Base-by-base conservation (phyloP, 2,329 filamentous ascomycete species). In the Verticillium nubilum region DNA sequence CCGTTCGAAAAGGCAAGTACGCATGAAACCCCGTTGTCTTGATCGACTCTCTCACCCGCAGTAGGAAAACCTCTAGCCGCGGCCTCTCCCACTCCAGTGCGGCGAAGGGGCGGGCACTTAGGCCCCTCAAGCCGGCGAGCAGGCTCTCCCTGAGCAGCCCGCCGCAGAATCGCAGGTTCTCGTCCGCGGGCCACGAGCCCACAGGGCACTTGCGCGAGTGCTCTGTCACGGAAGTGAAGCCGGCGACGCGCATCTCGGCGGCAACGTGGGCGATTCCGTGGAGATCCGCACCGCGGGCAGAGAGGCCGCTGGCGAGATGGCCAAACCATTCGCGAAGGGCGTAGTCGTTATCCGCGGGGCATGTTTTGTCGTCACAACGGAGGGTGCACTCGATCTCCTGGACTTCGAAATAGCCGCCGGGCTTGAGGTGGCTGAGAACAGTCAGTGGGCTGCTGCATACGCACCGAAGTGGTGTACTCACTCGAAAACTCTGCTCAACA, bases 321-420 rank as follows among this genome's bases (percentile, higher is more conserved):
- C 65, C 65, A 27, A 77, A 65, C 61, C 79, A 82, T 65, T 81
- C 79, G 26, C 78, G 74, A 65, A 78, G 74, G 5, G 79, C 78
- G 57, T 79, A 81, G 4, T 76, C 74, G 0, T 73, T 74, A 23
- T 72, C 66, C 17, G 67, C 64, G 1, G 67, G 68, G 47, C 78
- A 76, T 1, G 76, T 74, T 52, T 66, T 55, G 68, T 83, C 80
- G 66, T 83, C 80, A 66, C 75, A 77, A 10, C 70, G 69, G 3
- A 76, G 69, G 13, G 63, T 63, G 64, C 76, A 74, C 47, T 75
- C 68, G 47, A 82, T 73, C 47, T 83, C 80, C 60, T 80, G 77
- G 26, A 81, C 65, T 63, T 83, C 80, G 27, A 83, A 70, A 59
- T 77, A 82, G 27, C 79, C 80, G 29, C 80, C 80, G 1, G 80